Conservation (phyloP, 495 filamentous ascomycete genomes). For the Amphirosellinia nigrospora region DNA sequence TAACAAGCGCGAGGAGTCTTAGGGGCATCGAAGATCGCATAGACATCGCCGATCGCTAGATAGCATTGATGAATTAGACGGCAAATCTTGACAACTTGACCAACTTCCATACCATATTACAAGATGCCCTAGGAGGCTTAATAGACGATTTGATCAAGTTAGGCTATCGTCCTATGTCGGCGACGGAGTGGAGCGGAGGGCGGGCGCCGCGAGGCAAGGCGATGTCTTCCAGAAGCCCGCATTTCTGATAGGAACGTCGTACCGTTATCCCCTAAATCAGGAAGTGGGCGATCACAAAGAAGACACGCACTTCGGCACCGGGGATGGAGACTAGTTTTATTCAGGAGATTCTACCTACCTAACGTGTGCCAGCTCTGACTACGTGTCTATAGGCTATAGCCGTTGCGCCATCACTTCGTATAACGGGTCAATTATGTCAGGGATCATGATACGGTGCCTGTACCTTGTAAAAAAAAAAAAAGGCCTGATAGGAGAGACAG, state of each 20-base stretch:
- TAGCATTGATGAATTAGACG: background rate
- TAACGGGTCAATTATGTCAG: background rate
- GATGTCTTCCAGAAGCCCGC: background rate
- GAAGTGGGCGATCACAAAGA: background rate
- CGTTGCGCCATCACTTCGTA: background rate
- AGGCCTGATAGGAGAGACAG: background rate
- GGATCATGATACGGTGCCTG: background rate
- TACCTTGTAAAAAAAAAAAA: background rate
- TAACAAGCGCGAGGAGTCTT: background rate
- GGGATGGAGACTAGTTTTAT: slow-evolving; percentile 1
- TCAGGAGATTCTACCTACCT: background rate
- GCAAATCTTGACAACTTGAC: background rate
- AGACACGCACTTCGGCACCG: background rate
- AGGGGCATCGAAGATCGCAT: background rate
- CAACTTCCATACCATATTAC: background rate
- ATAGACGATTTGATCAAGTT: too few species aligned
- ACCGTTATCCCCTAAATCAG: background rate
- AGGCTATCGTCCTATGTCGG: background rate
- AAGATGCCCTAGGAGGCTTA: too few species aligned
- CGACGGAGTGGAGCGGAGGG: background rate
- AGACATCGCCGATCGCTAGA: background rate
- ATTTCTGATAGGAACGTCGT: background rate
- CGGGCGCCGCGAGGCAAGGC: background rate
- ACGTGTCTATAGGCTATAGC: background rate
- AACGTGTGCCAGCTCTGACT: background rate